Percentiles rank a stretch among this genome's conserved stretches.
These are phyloP conservation scores for Amyloporia xantha DNA, from an alignment of 768 basidiomycete species.

Conservation along the genomic window DNA sequence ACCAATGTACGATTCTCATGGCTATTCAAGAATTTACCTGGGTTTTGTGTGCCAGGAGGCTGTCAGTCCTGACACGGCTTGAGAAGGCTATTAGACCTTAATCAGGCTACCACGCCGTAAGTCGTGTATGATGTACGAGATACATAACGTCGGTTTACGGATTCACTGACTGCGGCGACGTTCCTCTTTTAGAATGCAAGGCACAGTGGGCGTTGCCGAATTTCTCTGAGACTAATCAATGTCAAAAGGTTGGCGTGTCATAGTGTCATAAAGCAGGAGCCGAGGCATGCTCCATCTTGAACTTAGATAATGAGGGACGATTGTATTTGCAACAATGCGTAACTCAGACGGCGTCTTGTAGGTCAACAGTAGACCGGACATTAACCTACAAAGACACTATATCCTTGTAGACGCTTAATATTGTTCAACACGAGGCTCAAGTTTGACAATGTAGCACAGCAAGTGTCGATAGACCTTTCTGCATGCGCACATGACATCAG, in stretches of 20 bases:
- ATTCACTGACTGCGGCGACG: slow-evolving; percentile 3
- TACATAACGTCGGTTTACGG: background rate
- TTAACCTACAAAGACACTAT: too few relatives aligned
- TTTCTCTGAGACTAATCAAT: background rate
- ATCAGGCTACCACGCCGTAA: background rate
- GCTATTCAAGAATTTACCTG: too few relatives aligned
- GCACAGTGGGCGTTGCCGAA: slow-evolving; percentile 4
- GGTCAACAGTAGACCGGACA: too few relatives aligned
- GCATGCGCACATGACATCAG: background rate
- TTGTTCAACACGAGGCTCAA: slow-evolving; percentile 3
- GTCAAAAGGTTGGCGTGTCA: background rate
- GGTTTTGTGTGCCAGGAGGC: too few relatives aligned
- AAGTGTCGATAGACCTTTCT: background rate
- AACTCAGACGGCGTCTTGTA: background rate
- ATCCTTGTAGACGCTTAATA: too few relatives aligned
- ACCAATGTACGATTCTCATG: too few relatives aligned
- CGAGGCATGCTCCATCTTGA: background rate
- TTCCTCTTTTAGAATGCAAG: slow-evolving; percentile 1
- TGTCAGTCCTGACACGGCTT: background rate
- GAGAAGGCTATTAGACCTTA: background rate
- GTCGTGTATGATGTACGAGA: background rate
- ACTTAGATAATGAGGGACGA: background rate
- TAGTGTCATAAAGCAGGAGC: background rate
- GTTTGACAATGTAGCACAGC: background rate
- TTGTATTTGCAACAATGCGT: background rate